phyloP scores from a whole-genome alignment of 768 basidiomycete species.

The Boletus rex-veris region DNA sequence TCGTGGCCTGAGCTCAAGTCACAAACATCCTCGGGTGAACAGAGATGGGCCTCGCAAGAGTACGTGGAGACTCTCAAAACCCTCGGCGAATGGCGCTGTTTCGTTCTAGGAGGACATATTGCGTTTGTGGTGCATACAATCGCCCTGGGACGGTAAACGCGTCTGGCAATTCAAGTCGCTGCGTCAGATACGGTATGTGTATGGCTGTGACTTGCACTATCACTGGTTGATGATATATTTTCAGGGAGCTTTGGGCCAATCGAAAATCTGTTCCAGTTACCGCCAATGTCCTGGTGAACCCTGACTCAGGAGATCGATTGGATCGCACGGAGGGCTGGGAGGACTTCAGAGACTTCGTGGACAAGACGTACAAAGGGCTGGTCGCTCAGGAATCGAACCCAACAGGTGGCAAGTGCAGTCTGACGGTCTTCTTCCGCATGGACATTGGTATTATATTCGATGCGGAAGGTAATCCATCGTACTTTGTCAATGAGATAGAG shows the following conservation, averaged over 20 bases:
- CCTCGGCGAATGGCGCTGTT: not conserved
- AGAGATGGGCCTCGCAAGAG: not conserved
- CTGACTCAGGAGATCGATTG: too few species aligned
- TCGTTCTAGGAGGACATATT: not conserved
- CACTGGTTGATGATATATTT: too few species aligned
- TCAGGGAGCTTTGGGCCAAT: not conserved
- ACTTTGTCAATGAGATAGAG: not conserved
- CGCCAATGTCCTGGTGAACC: not conserved
- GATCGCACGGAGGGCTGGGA: too few species aligned
- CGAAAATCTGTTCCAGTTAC: not conserved
- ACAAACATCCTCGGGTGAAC: not conserved
- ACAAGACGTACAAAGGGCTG: not conserved
- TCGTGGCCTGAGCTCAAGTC: not conserved
- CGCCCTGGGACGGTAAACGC: too few species aligned
- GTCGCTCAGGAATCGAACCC: not conserved
- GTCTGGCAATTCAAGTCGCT: too few species aligned
- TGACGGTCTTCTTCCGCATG: not conserved
- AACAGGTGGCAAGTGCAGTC: not conserved
- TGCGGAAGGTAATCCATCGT: not conserved
- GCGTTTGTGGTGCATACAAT: too few species aligned
- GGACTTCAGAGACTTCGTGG: not conserved
- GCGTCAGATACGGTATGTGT: too few species aligned
- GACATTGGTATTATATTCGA: not conserved
- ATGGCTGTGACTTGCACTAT: too few species aligned
- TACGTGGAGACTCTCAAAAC: not conserved